Percentiles rank a stretch among this genome's conserved stretches.
Conservation (phyloP, 1,284 basidiomycete species). For the Cystobasidiaceae sp. region DNA sequence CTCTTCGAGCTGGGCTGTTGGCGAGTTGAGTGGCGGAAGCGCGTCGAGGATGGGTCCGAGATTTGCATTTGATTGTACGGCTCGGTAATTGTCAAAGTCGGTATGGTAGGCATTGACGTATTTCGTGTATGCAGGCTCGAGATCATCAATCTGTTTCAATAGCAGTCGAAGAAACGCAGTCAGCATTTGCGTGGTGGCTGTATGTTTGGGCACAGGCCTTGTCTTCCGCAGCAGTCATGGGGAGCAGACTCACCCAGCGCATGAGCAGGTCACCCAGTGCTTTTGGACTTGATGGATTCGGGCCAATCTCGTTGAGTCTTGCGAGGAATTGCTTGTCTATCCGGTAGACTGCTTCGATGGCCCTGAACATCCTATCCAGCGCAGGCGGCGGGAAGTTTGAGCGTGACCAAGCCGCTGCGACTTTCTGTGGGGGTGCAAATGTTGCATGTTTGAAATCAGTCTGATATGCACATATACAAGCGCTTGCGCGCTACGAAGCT, state of each 20-base stretch:
- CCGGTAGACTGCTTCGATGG: conserved; percentile 85
- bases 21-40: conserved; percentile 58
- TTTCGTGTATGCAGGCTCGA: conserved; percentile 76
- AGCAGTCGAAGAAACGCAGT: no score
- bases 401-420: conserved; percentile 93
- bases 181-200: conserved; percentile 15
- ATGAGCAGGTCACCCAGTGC: conserved; percentile 91
- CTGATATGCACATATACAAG: no score
- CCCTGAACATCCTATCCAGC: conserved; percentile 89
- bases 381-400: conserved; percentile 87
- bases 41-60: conserved; percentile 64
- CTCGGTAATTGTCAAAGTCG: conserved; percentile 78
- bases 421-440: conserved; percentile 64
- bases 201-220: no score
- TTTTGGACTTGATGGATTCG: conserved; percentile 88
- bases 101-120: conserved; percentile 68
- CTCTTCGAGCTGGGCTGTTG: conserved; percentile 20
- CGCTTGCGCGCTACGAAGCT: no score
- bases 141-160: conserved; percentile 74
- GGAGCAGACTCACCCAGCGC: conserved; percentile 75
- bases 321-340: conserved; percentile 74
- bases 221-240: neutral
- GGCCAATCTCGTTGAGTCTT: conserved; percentile 87
- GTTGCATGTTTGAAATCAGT: no score
- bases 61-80: conserved; percentile 67